Evolutionary conservation across 2,329 filamentous ascomycete genomes (phyloP).

Genomic region (Pyrenochaeta sp.): DNA sequence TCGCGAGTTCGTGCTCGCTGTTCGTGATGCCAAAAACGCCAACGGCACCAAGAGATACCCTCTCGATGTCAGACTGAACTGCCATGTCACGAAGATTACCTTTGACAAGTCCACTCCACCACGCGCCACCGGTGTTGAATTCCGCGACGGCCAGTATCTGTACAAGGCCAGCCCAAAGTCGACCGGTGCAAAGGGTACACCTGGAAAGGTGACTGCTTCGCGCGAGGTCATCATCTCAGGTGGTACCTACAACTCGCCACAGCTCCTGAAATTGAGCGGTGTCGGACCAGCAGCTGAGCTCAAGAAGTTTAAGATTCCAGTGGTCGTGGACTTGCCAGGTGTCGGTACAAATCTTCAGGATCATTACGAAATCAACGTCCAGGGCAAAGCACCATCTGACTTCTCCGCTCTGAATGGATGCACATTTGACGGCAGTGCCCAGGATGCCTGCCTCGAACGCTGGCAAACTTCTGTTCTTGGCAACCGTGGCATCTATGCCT

Average conservation of each 20-base stretch:
- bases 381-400: constrained; percentile 54
- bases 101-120: constrained; percentile 71
- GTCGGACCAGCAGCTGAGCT: constrained; percentile 66
- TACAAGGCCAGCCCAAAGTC: constrained; percentile 53
- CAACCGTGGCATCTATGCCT: constrained; percentile 57
- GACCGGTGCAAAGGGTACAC: constrained; percentile 43
- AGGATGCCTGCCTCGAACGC: constrained; percentile 58
- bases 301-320: constrained; percentile 60
- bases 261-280: constrained; percentile 71
- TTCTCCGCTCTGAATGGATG: constrained; percentile 50
- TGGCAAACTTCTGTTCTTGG: constrained; percentile 54
- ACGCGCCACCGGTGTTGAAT: constrained; percentile 57
- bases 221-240: constrained; percentile 44
- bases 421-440: constrained; percentile 47
- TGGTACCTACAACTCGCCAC: constrained; percentile 70
- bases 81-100: constrained; percentile 70
- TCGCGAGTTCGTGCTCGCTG: constrained; percentile 64
- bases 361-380: constrained; percentile 62
- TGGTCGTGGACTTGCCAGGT: constrained; percentile 66
- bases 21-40: constrained; percentile 58
- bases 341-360: constrained; percentile 73
- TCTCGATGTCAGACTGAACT: constrained; percentile 67
- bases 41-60: constrained; percentile 64
- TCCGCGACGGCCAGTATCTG: constrained; percentile 52
- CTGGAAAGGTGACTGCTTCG: constrained; percentile 45